Evolutionary conservation across 2,329 filamentous ascomycete species (phyloP).

Genomic region (Pyrenophora tritici-repentis): DNA sequence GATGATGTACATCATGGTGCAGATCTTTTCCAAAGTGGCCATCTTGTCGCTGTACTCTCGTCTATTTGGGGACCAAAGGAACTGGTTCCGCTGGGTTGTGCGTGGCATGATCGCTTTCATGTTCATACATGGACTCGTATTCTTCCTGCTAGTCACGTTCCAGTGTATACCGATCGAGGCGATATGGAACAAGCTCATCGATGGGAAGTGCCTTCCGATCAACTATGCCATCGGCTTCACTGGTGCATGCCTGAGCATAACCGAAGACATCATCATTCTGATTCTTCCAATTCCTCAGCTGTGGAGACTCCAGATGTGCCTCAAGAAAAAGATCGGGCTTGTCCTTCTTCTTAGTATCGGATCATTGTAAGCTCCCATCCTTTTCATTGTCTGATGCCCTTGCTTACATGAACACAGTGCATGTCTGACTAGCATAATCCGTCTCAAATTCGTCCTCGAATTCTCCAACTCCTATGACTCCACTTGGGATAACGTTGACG

Average conservation of each 20-base stretch:
- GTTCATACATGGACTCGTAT: slow-evolving; percentile 17
- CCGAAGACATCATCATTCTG: slow-evolving; percentile 22
- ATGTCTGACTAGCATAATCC: slow-evolving; percentile 20
- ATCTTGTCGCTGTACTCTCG: slow-evolving; percentile 19
- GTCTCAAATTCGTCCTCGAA: slow-evolving; percentile 19
- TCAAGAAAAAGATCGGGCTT: slow-evolving; percentile 16
- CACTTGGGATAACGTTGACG: slow-evolving; percentile 26
- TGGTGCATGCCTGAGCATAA: slow-evolving; percentile 17
- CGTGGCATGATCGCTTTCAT: slow-evolving; percentile 20
- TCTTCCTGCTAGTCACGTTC: slow-evolving; percentile 19
- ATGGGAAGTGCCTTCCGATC: slow-evolving; percentile 18
- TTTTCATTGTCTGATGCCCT: background rate
- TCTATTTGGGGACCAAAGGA: slow-evolving; percentile 13
- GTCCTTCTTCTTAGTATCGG: slow-evolving; percentile 20
- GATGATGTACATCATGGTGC: slow-evolving; percentile 20
- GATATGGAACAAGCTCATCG: slow-evolving; percentile 23
- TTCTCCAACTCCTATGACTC: slow-evolving; percentile 20
- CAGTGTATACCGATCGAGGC: slow-evolving; percentile 18
- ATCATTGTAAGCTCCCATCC: slow-evolving; percentile 10
- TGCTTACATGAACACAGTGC: slow-evolving; percentile 13
- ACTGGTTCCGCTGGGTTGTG: slow-evolving; percentile 21
- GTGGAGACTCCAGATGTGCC: slow-evolving; percentile 22
- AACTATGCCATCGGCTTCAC: slow-evolving; percentile 15
- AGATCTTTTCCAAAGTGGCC: slow-evolving; percentile 20
- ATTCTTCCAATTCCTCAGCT: slow-evolving; percentile 19